Percentiles rank a stretch among this genome's conserved stretches.
Conservation (phyloP, 2,329 filamentous ascomycete species). For the Fusarium haematococcum region DNA sequence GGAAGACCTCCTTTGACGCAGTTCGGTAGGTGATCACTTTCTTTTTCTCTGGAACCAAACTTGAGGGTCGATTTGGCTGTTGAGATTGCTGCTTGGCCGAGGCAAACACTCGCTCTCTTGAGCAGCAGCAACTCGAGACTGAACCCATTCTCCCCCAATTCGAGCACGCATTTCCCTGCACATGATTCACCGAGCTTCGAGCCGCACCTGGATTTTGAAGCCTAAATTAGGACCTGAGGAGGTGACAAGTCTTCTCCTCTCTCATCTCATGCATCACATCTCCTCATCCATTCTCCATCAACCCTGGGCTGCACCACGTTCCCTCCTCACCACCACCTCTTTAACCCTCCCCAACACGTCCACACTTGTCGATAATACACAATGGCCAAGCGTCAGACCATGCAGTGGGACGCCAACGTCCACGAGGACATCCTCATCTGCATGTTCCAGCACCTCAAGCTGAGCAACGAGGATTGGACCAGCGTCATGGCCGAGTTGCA, state of each 20-base stretch:
- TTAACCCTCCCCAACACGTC: not conserved
- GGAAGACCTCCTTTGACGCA: conserved; percentile 57
- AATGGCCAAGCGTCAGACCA: conserved; percentile 48
- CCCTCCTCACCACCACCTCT: not conserved
- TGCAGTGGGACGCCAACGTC: conserved; percentile 56
- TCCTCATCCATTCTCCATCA: conserved; percentile 3
- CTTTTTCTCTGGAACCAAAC: not conserved
- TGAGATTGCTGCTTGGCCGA: not conserved
- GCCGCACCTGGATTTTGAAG: not conserved
- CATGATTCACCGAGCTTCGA: not conserved
- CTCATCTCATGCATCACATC: conserved; percentile 1
- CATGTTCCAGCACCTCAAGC: conserved; percentile 53
- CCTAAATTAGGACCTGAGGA: conserved; percentile 3
- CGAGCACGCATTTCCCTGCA: not conserved
- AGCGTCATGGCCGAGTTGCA: conserved; percentile 54
- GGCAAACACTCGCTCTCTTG: not conserved
- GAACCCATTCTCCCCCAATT: not conserved
- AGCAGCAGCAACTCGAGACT: not conserved
- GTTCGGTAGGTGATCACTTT: conserved; percentile 53
- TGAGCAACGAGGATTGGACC: conserved; percentile 47
- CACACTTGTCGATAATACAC: not conserved
- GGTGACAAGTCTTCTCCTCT: conserved; percentile 6
- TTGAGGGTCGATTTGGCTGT: not conserved
- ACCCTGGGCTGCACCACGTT: not conserved
- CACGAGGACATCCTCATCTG: conserved; percentile 59